Evolutionary conservation across 2,329 filamentous ascomycete species (phyloP), one percentile per base, ranked within the genome.

Genomic region (Colletotrichum acutatum): DNA sequence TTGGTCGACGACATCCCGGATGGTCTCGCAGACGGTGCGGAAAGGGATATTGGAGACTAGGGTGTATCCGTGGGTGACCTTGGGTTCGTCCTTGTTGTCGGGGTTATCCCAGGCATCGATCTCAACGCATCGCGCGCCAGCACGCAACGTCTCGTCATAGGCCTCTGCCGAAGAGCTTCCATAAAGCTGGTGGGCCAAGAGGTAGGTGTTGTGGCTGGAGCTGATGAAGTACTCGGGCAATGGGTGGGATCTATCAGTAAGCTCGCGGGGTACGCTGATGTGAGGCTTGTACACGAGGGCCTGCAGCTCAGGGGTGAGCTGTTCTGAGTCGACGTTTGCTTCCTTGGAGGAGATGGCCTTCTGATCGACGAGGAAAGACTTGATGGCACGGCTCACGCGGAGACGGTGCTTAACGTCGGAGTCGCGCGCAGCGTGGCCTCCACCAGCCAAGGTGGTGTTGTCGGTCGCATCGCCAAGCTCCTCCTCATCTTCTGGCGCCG

Each of bases 191-290:
- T 94, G 90, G 0, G 91, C 92, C 77, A 91, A 84, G 30, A 94
- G 84, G 77, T 94, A 94, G 0, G 92, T 94, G 80, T 94, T 94
- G 83, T 94, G 92, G 75, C 90, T 92, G 4, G 91, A 93, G 80
- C 90, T 92, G 82, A 94, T 90, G 78, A 91, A 94, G 81, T 94
- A 94, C 75, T 93, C 90, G 1, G 91, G 88, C 26, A 94, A 82
- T 1, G 91, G 88, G 75, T 90, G 84, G 12, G 86, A 89, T 69
- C 89, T 84, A 77, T 92, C 89, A 9, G 87, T 86, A 14, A 91
- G 80, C 66, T 86, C 81, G 2, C 79, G 73, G 0, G 91, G 91
- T 1, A 92, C 88, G 49, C 84, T 78, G 76, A 91, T 86, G 79
- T 92, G 89, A 37, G 88, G 86, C 75, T 85, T 88, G 73, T 87